Percentiles rank a stretch among this genome's conserved stretches.
These are phyloP conservation scores for Protea cynaroides DNA, from an alignment of 164 flowering plant genomes.

Conservation along the genomic window DNA sequence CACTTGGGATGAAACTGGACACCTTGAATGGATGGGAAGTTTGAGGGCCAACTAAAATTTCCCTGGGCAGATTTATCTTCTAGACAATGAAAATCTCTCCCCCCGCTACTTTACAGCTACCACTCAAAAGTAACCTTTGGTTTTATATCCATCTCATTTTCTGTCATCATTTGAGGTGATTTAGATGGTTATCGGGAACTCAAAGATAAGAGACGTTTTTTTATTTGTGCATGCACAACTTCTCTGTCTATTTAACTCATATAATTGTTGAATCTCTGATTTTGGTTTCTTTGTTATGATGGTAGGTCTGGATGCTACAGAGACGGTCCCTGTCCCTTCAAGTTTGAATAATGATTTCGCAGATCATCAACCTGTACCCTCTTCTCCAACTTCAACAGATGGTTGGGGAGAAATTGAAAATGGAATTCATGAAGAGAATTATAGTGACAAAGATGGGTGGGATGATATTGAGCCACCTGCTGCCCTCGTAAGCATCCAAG, in stretches of 20 bases:
- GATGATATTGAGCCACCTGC: conserved; percentile 86
- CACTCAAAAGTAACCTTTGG: too few species aligned
- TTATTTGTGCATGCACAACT: too few species aligned
- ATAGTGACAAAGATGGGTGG: conserved; percentile 85
- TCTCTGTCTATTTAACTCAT: neutral
- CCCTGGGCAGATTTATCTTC: too few species aligned
- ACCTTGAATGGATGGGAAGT: too few species aligned
- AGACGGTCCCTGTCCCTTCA: conserved; percentile 28
- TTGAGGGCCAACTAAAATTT: too few species aligned
- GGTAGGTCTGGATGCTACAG: conserved; percentile 36
- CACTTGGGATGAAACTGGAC: too few species aligned
- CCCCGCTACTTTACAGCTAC: too few species aligned
- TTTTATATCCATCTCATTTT: too few species aligned
- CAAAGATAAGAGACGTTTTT: too few species aligned
- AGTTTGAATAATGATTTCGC: conserved; percentile 33
- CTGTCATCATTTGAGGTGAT: too few species aligned
- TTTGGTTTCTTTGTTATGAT: conserved; percentile 13
- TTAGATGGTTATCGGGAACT: too few species aligned
- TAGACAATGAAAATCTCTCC: too few species aligned
- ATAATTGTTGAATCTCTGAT: neutral
- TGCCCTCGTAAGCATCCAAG: conserved; percentile 79
- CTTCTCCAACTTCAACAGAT: conserved; percentile 86
- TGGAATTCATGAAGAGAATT: conserved; percentile 60
- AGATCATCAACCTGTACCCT: conserved; percentile 60
- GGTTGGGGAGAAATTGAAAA: conserved; percentile 98